A percentile compares a stretch with the other conserved stretches of the same genome.
phyloP scores from a whole-genome alignment of 1,139 yeast species.

The Zhuliangozyma parablackwelliae region DNA sequence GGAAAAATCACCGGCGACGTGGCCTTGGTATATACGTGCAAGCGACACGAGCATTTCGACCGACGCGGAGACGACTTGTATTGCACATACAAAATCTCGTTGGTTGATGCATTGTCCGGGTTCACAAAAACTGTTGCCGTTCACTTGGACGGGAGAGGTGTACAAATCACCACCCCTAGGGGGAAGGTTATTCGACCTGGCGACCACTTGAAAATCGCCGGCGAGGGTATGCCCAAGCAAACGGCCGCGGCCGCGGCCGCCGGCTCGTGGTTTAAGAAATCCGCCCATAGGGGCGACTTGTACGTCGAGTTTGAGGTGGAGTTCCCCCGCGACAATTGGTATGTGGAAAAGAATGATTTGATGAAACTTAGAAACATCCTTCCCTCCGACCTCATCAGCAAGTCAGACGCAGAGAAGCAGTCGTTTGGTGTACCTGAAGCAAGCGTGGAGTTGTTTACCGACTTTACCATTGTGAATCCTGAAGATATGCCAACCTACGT shows the following conservation, averaged over 20 bases:
- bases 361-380: slow-evolving; percentile 49
- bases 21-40: slow-evolving; percentile 53
- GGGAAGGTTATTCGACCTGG: slow-evolving; percentile 84
- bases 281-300: slow-evolving; percentile 58
- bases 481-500: slow-evolving; percentile 34
- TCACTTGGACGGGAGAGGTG: slow-evolving; percentile 78
- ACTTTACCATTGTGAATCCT: slow-evolving; percentile 30
- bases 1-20: slow-evolving; percentile 80
- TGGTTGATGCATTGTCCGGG: slow-evolving; percentile 82
- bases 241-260: too few species aligned
- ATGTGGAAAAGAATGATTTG: slow-evolving; percentile 60
- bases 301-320: slow-evolving; percentile 68
- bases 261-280: slow-evolving; percentile 28
- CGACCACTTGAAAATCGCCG: slow-evolving; percentile 57
- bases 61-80: slow-evolving; percentile 65
- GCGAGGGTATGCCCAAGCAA: slow-evolving; percentile 82
- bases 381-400: slow-evolving; percentile 37
- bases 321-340: slow-evolving; percentile 85
- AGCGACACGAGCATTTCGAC: slow-evolving; percentile 42
- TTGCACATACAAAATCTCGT: slow-evolving; percentile 54
- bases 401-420: slow-evolving; percentile 19
- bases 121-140: slow-evolving; percentile 62
- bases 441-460: slow-evolving; percentile 39
- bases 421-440: slow-evolving; percentile 29
- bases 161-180: slow-evolving; percentile 58